Evolutionary conservation across 2,329 filamentous ascomycete genomes (phyloP).

Genomic region (Penicillium sp.): DNA sequence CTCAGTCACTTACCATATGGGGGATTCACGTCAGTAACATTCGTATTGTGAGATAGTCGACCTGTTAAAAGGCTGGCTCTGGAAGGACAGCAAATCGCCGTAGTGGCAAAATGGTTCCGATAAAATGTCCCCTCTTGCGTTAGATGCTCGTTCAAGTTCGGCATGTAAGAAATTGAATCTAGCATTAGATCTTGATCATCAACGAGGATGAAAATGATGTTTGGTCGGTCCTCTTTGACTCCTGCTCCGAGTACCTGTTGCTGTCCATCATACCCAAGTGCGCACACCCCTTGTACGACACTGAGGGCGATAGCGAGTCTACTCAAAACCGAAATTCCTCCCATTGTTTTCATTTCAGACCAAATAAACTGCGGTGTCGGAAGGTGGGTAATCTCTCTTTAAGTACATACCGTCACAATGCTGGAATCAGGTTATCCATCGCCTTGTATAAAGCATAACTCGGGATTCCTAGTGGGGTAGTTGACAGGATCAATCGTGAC

Average conservation of each 20-base stretch:
- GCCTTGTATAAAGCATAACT: neutral
- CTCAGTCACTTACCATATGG: constrained; percentile 18
- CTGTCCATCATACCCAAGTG: neutral
- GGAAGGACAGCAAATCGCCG: constrained; percentile 60
- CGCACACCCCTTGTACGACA: neutral
- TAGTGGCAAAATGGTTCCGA: constrained; percentile 57
- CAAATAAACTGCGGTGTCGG: neutral
- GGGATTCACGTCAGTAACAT: constrained; percentile 54
- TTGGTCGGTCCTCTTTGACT: constrained; percentile 36
- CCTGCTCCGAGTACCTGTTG: neutral
- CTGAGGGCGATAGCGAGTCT: neutral
- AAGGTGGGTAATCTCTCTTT: neutral
- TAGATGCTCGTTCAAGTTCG: constrained; percentile 57
- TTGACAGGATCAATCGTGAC: neutral
- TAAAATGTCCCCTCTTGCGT: constrained; percentile 60
- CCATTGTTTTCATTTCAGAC: neutral
- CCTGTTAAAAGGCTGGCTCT: constrained; percentile 65
- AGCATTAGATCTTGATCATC: constrained; percentile 61
- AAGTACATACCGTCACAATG: neutral
- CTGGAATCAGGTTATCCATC: neutral
- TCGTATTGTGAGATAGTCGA: constrained; percentile 66
- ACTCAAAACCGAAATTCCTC: neutral
- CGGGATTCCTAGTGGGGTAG: neutral
- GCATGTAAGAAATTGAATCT: constrained; percentile 52
- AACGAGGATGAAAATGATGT: constrained; percentile 67